phyloP scores from a whole-genome alignment of 768 basidiomycete species.

The Cubamyces lactineus region DNA sequence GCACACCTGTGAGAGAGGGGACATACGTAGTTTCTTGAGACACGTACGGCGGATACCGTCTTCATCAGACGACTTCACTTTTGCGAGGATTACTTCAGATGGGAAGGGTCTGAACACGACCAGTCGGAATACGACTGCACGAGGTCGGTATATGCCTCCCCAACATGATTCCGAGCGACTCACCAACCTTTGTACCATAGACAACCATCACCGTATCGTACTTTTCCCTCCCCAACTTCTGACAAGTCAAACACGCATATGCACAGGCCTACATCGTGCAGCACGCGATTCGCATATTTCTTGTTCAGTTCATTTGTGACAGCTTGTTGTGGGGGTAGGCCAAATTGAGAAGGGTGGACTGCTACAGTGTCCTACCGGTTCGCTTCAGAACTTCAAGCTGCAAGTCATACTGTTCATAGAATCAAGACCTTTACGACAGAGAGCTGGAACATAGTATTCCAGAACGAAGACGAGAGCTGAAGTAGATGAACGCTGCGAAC shows the following conservation, averaged over 20 bases:
- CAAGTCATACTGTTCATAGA: neutral
- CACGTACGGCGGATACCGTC: constrained; percentile 81
- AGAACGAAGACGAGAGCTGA: neutral
- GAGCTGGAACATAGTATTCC: constrained; percentile 38
- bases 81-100: constrained; percentile 88
- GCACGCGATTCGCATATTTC: constrained; percentile 91
- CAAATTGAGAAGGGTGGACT: constrained; percentile 87
- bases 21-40: neutral
- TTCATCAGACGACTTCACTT: constrained; percentile 84
- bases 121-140: constrained; percentile 81
- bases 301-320: constrained; percentile 88
- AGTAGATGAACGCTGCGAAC: neutral
- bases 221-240: constrained; percentile 87
- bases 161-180: neutral
- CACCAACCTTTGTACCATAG: constrained; percentile 89
- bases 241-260: constrained; percentile 88
- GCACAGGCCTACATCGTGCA: constrained; percentile 91
- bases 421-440: constrained; percentile 38
- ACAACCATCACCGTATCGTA: constrained; percentile 93
- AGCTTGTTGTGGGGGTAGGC: constrained; percentile 73
- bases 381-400: neutral
- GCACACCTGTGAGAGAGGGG: constrained; percentile 4
- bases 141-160: constrained; percentile 3
- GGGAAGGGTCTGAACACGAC: constrained; percentile 91
- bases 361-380: constrained; percentile 82